Percentiles rank a stretch among this genome's conserved stretches.
Evolutionary conservation across 495 filamentous ascomycete species (phyloP).

Genomic region (Aspergillus haitiensis): DNA sequence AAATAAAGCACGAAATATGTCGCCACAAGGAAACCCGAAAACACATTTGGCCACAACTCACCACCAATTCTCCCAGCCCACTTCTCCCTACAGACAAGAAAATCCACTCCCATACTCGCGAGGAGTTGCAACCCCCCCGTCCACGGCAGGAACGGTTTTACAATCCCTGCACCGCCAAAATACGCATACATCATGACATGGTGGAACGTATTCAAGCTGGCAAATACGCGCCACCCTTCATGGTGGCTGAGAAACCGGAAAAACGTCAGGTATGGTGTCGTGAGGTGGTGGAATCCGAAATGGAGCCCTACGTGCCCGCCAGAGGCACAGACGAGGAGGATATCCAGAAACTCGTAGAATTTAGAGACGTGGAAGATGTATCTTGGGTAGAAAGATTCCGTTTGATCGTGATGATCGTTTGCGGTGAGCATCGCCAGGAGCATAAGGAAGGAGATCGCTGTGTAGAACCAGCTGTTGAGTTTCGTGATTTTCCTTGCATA

Average conservation of each 20-base stretch:
- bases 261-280: slow-evolving; percentile 4
- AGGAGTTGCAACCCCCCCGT: slow-evolving; percentile 1
- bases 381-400: not conserved
- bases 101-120: not conserved
- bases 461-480: slow-evolving; percentile 1
- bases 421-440: not conserved
- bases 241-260: not conserved
- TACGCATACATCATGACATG: slow-evolving; percentile 8
- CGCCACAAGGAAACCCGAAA: not conserved
- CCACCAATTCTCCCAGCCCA: not conserved
- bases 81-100: not conserved
- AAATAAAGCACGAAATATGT: slow-evolving; percentile 1
- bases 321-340: slow-evolving; percentile 3
- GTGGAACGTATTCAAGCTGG: not conserved
- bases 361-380: slow-evolving; percentile 8
- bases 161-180: not conserved
- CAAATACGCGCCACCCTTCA: slow-evolving; percentile 1
- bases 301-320: not conserved
- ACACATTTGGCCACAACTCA: not conserved
- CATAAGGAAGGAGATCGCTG: not conserved
- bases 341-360: slow-evolving; percentile 12
- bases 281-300: slow-evolving; percentile 5
- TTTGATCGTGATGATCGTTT: not conserved
- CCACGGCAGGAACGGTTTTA: not conserved
- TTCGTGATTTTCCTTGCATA: not conserved